These are phyloP conservation scores for Hemileccinum rubropunctum DNA, from an alignment of 768 basidiomycete genomes.

Conservation along the genomic window DNA sequence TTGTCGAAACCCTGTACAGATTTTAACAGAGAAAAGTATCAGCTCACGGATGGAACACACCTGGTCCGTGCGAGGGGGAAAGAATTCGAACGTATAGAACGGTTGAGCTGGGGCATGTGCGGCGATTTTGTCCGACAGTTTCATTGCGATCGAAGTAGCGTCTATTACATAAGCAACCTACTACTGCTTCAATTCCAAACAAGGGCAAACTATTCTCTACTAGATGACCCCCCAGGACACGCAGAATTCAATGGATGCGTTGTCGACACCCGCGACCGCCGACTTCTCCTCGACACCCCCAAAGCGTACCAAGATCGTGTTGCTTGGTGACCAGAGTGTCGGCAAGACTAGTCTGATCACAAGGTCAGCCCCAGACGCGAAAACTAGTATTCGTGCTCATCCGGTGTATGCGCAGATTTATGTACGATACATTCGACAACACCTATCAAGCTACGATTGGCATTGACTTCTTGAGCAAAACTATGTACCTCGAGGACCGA, in stretches of 20 bases:
- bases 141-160: slow-evolving; percentile 47
- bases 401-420: slow-evolving; percentile 57
- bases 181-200: slow-evolving; percentile 17
- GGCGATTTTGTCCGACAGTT: slow-evolving; percentile 67
- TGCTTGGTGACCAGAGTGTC: slow-evolving; percentile 95
- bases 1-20: slow-evolving; percentile 80
- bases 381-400: slow-evolving; percentile 4
- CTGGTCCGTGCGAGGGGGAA: slow-evolving; percentile 92
- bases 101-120: slow-evolving; percentile 45
- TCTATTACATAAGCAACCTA: slow-evolving; percentile 4
- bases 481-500: slow-evolving; percentile 98
- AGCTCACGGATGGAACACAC: slow-evolving; percentile 33
- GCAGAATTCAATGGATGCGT: slow-evolving; percentile 41
- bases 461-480: slow-evolving; percentile 99
- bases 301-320: slow-evolving; percentile 94
- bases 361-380: slow-evolving; percentile 49
- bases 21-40: slow-evolving; percentile 1
- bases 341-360: slow-evolving; percentile 99
- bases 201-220: slow-evolving; percentile 20
- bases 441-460: slow-evolving; percentile 98
- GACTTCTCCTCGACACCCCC: slow-evolving; percentile 88
- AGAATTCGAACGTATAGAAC: slow-evolving; percentile 95
- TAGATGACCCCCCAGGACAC: background rate
- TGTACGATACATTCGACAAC: slow-evolving; percentile 99
- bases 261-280: slow-evolving; percentile 67